Evolutionary conservation across 257 asterid genomes (phyloP).

Genomic region (Henckelia pumila): DNA sequence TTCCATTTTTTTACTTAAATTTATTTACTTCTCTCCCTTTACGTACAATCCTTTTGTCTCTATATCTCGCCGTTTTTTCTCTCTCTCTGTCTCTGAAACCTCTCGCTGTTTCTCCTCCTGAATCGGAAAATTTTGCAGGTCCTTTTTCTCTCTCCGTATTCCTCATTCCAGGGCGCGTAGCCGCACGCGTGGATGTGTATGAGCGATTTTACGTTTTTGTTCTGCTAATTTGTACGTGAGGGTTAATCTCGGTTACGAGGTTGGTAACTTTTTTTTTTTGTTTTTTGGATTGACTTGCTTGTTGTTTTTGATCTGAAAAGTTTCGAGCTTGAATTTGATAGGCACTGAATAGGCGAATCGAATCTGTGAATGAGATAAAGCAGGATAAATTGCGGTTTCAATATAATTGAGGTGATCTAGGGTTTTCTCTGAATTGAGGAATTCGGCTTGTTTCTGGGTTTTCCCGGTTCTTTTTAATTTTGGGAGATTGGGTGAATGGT

Average conservation of each 20-base stretch:
- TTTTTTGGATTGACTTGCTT: background rate
- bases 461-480: background rate
- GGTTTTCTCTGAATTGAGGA: conserved; percentile 17
- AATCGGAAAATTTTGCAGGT: conserved; percentile 23
- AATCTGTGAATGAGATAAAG: conserved; percentile 7
- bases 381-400: conserved; percentile 20
- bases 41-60: conserved; percentile 1
- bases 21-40: background rate
- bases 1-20: background rate
- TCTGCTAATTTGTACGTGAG: background rate
- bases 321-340: conserved; percentile 21
- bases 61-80: conserved; percentile 10
- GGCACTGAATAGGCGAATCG: conserved; percentile 30
- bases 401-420: conserved; percentile 24
- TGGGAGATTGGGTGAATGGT: conserved; percentile 9
- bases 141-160: background rate
- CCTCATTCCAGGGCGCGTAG: background rate
- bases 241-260: background rate
- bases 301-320: conserved; percentile 27
- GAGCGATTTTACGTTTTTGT: conserved; percentile 3
- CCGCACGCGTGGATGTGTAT: background rate
- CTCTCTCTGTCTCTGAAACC: conserved; percentile 6
- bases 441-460: conserved; percentile 18
- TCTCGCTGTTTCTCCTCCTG: conserved; percentile 13
- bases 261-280: background rate